phyloP scores from a whole-genome alignment of 805 yeast species.

The Candida chilensis region DNA sequence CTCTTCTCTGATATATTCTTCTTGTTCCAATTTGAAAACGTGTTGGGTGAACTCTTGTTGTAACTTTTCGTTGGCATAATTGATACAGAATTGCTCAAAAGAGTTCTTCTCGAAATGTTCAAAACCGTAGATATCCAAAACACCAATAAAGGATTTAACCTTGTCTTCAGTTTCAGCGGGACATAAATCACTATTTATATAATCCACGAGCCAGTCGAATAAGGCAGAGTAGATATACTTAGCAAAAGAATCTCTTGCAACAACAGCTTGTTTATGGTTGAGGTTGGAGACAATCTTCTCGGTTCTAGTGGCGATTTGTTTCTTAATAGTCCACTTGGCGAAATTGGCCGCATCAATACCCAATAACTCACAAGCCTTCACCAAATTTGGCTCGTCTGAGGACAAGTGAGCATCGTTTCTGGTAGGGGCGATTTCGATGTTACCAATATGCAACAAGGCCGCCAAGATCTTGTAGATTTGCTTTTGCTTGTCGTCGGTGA shows the following conservation, averaged over 20 bases:
- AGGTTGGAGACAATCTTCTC: slow-evolving; percentile 85
- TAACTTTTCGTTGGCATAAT: slow-evolving; percentile 92
- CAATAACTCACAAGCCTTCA: slow-evolving; percentile 74
- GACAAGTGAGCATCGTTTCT: slow-evolving; percentile 75
- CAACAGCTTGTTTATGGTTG: slow-evolving; percentile 75
- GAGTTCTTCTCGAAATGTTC: slow-evolving; percentile 93
- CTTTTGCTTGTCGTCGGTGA: slow-evolving; percentile 45
- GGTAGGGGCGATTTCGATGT: slow-evolving; percentile 77
- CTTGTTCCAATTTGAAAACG: slow-evolving; percentile 94
- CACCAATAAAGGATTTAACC: slow-evolving; percentile 80
- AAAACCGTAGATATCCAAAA: slow-evolving; percentile 93
- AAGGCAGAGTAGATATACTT: slow-evolving; percentile 87
- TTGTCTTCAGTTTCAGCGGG: slow-evolving; percentile 56
- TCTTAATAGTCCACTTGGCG: slow-evolving; percentile 88
- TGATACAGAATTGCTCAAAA: slow-evolving; percentile 95
- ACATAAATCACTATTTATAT: slow-evolving; percentile 75
- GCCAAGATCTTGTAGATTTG: slow-evolving; percentile 75
- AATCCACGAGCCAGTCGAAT: slow-evolving; percentile 90
- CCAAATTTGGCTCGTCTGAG: slow-evolving; percentile 80
- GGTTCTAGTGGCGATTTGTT: slow-evolving; percentile 85
- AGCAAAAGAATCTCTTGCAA: slow-evolving; percentile 95
- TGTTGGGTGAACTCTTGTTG: slow-evolving; percentile 98
- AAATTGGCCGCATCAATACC: slow-evolving; percentile 69
- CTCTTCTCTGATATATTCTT: slow-evolving; percentile 84
- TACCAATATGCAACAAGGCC: slow-evolving; percentile 87